phyloP scores from a whole-genome alignment of 2,329 filamentous ascomycete species.

The Colletotrichum costaricense region DNA sequence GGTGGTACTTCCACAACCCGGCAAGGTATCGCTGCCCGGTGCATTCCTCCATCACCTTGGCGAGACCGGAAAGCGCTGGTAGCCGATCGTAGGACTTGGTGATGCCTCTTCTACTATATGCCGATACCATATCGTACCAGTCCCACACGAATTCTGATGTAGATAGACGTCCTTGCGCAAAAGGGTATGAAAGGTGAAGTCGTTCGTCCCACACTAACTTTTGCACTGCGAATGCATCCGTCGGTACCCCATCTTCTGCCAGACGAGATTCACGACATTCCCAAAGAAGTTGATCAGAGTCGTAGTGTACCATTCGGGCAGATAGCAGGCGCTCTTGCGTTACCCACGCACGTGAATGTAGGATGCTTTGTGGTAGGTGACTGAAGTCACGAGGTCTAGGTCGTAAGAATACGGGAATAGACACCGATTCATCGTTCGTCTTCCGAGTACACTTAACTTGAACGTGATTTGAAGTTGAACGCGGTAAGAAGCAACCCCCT shows the following conservation, averaged over 20 bases:
- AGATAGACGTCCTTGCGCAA: not conserved
- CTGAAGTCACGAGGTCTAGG: not conserved
- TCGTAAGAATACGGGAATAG: not conserved
- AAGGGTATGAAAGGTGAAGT: not conserved
- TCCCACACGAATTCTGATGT: not conserved
- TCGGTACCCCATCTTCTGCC: not conserved
- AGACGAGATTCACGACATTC: slow-evolving; percentile 32
- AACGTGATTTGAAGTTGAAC: not conserved
- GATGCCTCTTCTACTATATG: not conserved
- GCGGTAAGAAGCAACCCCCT: not conserved
- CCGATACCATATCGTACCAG: slow-evolving; percentile 7
- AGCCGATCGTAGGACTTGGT: not conserved
- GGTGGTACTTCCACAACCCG: not conserved
- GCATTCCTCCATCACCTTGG: not conserved
- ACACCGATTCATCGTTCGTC: too few species aligned
- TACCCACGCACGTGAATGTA: slow-evolving; percentile 38
- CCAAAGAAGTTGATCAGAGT: slow-evolving; percentile 34
- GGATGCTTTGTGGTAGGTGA: not conserved
- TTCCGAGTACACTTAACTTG: not conserved
- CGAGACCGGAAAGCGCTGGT: not conserved
- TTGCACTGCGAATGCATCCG: not conserved
- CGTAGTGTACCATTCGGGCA: slow-evolving; percentile 37
- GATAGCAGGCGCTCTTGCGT: slow-evolving; percentile 40
- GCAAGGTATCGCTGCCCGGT: not conserved
- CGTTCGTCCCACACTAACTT: not conserved